These are phyloP conservation scores for Ganoderma leucocontextum DNA, from an alignment of 1,284 basidiomycete genomes.

Conservation along the genomic window DNA sequence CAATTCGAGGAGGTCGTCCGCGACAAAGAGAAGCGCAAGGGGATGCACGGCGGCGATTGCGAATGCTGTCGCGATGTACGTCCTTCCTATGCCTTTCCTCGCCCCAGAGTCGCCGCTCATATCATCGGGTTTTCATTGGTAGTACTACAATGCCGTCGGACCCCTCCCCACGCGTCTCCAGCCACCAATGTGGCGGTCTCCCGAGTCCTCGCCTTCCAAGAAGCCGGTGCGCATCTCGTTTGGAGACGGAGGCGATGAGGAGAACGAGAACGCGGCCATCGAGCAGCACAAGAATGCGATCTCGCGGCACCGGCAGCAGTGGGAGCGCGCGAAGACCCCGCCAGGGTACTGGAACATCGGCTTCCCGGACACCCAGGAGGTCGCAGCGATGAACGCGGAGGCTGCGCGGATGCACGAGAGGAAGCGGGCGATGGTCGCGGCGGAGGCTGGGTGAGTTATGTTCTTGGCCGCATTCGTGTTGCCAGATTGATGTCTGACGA, in stretches of 20 bases:
- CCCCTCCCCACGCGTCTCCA: constrained; percentile 70
- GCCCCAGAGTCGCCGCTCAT: constrained; percentile 1
- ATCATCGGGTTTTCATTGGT: not conserved
- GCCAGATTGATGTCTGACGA: constrained; percentile 10
- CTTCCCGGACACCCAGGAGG: constrained; percentile 87
- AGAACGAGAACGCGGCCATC: constrained; percentile 38
- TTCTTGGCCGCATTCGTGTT: not conserved
- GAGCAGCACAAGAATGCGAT: constrained; percentile 75
- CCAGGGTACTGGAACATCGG: constrained; percentile 90
- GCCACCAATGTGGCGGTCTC: constrained; percentile 76
- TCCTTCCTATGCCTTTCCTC: constrained; percentile 22
- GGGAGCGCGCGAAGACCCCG: constrained; percentile 78
- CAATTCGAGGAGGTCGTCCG: constrained; percentile 84
- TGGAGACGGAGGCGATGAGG: constrained; percentile 21
- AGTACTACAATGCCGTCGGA: constrained; percentile 86
- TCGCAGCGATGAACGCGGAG: constrained; percentile 72
- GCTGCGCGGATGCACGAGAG: constrained; percentile 76
- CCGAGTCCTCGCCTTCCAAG: constrained; percentile 48
- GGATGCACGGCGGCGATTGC: constrained; percentile 83
- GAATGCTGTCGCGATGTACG: constrained; percentile 85
- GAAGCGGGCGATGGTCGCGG: constrained; percentile 64
- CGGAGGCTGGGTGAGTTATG: constrained; percentile 60
- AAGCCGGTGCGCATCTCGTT: constrained; percentile 30
- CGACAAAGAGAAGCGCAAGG: constrained; percentile 66
- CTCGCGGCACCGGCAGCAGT: constrained; percentile 81